These are phyloP conservation scores for Eucalyptus cloeziana DNA, from an alignment of 345 rosid genomes.

Conservation along the genomic window DNA sequence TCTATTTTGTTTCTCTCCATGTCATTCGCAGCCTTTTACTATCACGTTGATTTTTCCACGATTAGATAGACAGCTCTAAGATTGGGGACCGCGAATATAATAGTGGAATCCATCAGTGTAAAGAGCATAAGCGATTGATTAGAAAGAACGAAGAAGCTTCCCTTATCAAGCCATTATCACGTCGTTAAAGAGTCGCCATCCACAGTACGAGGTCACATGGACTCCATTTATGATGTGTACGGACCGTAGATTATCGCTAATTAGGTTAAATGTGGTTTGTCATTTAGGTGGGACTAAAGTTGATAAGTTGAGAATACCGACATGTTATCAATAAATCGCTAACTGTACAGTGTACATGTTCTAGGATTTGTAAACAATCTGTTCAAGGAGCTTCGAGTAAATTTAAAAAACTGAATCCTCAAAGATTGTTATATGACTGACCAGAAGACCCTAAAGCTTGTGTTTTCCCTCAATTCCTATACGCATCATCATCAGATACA, in stretches of 20 bases:
- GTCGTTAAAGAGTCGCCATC: neutral
- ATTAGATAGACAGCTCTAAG: neutral
- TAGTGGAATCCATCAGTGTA: neutral
- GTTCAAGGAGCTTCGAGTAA: neutral
- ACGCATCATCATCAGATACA: neutral
- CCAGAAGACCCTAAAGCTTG: neutral
- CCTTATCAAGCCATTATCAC: neutral
- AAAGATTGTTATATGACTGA: neutral
- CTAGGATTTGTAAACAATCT: neutral
- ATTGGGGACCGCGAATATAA: neutral
- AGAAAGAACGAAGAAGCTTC: neutral
- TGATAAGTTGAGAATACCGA: too few species aligned
- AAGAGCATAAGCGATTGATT: neutral
- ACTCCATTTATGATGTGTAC: neutral
- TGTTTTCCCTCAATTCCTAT: neutral
- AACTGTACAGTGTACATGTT: neutral
- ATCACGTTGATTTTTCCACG: neutral
- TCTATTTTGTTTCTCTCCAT: neutral
- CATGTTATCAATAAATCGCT: neutral
- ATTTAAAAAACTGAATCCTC: neutral
- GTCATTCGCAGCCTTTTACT: neutral
- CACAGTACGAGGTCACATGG: neutral
- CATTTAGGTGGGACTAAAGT: neutral
- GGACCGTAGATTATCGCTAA: too few species aligned
- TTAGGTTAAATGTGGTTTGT: too few species aligned